Evolutionary conservation across 2,329 filamentous ascomycete genomes (phyloP), one percentile per base, ranked within the genome.

Genomic region (Sporothrix schenckii): DNA sequence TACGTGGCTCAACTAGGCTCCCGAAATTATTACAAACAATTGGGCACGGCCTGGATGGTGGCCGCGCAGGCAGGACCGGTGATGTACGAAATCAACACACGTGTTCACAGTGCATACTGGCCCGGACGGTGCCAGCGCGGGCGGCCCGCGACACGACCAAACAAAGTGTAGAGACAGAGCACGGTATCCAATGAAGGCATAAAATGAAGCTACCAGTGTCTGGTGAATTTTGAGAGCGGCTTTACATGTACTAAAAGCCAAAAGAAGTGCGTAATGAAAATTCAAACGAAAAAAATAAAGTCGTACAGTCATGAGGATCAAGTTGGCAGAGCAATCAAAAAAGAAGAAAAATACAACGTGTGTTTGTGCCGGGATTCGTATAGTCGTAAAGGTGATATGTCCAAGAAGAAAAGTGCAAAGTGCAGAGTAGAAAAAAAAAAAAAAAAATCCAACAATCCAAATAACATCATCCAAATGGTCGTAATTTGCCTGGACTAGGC

Each of bases 21-120:
- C 34, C n/a, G 39, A 14, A 16, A 44, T 21, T 61, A 10, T 5
- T 21, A 24, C 10, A n/a, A 58, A 39, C 19, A 21, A 60, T 39
- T 60, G 56, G 21, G 50, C n/a, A 19, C 44, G 34, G 56, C 56
- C 56, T 34, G 34, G 50, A 24, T 11, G 50, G n/a, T n/a, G 49
- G 49, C 19, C 49, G 49, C 19, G 19, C n/a, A n/a, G 9, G 49
- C 19, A 50, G 6, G 19, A 16, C 19, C 21, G 39, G 58, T 44
- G 58, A 63, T 63, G 58, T 39, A 63, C 39, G 58, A 47, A 27
- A 27, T 63, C 11, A 11, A 63, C 39, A 47, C 58, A 39, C 41
- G 27, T 11, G 58, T 63, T 21, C 27, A 47, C 14, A n/a, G n/a
- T 13, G 58, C 21, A 9, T 47, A 9, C n/a, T 63, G 21, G 39